A percentile compares a stretch with the other conserved stretches of the same genome.
Conservation (phyloP, 352 stramenopile genomes). For the Phytophthora sansomeana region DNA sequence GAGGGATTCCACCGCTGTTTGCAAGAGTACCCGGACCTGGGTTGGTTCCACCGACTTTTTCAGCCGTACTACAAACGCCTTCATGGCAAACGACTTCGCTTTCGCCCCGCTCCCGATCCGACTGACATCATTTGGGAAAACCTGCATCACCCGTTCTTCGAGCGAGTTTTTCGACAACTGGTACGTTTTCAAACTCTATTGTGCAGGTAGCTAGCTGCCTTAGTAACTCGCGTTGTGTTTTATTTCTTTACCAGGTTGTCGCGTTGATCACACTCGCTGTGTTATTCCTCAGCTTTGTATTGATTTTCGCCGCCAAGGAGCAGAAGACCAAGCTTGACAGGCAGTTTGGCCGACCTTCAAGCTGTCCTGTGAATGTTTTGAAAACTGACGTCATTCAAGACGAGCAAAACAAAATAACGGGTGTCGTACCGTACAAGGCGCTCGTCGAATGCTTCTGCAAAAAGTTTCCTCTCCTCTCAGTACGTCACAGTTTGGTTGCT, state of each 20-base stretch:
- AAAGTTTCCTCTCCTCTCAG: slow-evolving; percentile 51
- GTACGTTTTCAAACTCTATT: slow-evolving; percentile 30
- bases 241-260: slow-evolving; percentile 46
- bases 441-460: slow-evolving; percentile 88
- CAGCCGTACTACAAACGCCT: slow-evolving; percentile 72
- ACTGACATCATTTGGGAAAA: slow-evolving; percentile 90
- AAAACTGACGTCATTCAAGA: slow-evolving; percentile 78
- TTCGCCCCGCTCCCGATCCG: slow-evolving; percentile 75
- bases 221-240: neutral
- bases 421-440: slow-evolving; percentile 68
- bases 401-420: slow-evolving; percentile 61
- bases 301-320: slow-evolving; percentile 79
- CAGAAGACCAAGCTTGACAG: slow-evolving; percentile 78
- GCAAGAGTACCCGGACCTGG: slow-evolving; percentile 77
- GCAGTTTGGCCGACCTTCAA: slow-evolving; percentile 72
- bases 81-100: slow-evolving; percentile 75
- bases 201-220: neutral
- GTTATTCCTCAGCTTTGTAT: slow-evolving; percentile 75
- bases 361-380: slow-evolving; percentile 60
- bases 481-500: slow-evolving; percentile 16
- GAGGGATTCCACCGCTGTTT: slow-evolving; percentile 83
- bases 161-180: slow-evolving; percentile 69
- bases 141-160: slow-evolving; percentile 68
- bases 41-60: slow-evolving; percentile 77
- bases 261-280: slow-evolving; percentile 74